Evolutionary conservation across 1,139 yeast genomes (phyloP), one percentile per base, ranked within the genome.

Genomic region (Lodderomyces parapsilosis): DNA sequence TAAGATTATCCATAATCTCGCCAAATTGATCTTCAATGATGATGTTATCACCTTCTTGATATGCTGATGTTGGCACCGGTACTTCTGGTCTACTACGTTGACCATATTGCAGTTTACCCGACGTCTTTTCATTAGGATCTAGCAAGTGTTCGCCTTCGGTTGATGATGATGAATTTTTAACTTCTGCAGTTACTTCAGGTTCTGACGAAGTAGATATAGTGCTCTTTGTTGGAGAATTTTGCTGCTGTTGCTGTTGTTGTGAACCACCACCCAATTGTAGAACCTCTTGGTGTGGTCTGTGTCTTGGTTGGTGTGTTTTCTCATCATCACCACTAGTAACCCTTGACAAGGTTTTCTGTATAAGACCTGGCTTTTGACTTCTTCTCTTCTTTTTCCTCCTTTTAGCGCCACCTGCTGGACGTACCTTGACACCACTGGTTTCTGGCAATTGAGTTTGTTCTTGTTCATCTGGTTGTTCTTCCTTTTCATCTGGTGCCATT

Each of bases 21-120:
- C 98, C 98, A 43, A 80, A 74, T 46, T 76, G 78, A 62, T 89
- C 94, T 59, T 91, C 99, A 47, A 91, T 71, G 43, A 91, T 77
- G 36, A 90, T 61, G 35, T 74, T 68, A 36, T 69, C 57, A 22
- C 96, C 96, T 56, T 88, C 96, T 47, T 80, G 81, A 60, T 80
- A 91, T 0, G 89, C 93, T 22, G 76, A 69, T 1, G 77, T 64
- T n/a, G 55, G 53, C 6, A 45, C 45, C 8, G 46, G 37, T 25
- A 42, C 45, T 30, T 46, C 47, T 18, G 39, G 48, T 25, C 43
- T 43, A 27, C 46, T 43, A 22, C 45, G 45, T 27, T 49, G 43
- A 4, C 55, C 53, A 33, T 38, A 43, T 23, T 49, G 42, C 23
- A 41, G 30, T 11, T 34, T 42, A 4, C 54, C 54, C 2, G 54